phyloP scores from a whole-genome alignment of 768 basidiomycete genomes.

The Tulasnella sp. region DNA sequence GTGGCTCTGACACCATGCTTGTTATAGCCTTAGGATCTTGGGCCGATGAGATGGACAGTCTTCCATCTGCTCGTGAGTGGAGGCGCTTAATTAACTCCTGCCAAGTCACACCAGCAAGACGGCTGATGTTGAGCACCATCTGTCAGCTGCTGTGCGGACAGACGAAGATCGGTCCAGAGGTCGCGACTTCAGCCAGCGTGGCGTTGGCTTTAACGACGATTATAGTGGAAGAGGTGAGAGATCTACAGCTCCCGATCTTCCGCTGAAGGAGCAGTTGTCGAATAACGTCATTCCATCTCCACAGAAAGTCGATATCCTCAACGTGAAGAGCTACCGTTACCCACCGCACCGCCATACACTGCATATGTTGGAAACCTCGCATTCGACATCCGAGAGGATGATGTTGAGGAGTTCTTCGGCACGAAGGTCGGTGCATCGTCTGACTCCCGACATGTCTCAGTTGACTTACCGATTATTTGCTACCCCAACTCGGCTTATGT shows the following conservation, averaged over 20 bases:
- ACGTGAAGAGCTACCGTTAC: slow-evolving; percentile 91
- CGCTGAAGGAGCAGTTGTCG: background rate
- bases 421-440: slow-evolving; percentile 32
- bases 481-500: background rate
- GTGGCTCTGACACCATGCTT: slow-evolving; percentile 13
- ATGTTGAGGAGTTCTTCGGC: slow-evolving; percentile 71
- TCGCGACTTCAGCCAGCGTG: slow-evolving; percentile 37
- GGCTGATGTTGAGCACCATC: background rate
- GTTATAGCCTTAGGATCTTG: slow-evolving; percentile 77
- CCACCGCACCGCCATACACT: slow-evolving; percentile 86
- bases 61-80: slow-evolving; percentile 85
- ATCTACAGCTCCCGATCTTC: slow-evolving; percentile 15
- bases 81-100: background rate
- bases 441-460: background rate
- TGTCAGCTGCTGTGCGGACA: slow-evolving; percentile 51
- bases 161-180: slow-evolving; percentile 48
- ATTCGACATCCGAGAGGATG: slow-evolving; percentile 79
- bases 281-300: background rate
- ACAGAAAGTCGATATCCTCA: slow-evolving; percentile 31
- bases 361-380: slow-evolving; percentile 94
- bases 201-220: slow-evolving; percentile 39
- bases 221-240: slow-evolving; percentile 51
- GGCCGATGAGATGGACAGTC: slow-evolving; percentile 95
- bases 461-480: background rate
- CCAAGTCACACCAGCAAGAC: slow-evolving; percentile 3